Evolutionary conservation across 306 rosid species (phyloP).

Genomic region (Cicer bijugum): DNA sequence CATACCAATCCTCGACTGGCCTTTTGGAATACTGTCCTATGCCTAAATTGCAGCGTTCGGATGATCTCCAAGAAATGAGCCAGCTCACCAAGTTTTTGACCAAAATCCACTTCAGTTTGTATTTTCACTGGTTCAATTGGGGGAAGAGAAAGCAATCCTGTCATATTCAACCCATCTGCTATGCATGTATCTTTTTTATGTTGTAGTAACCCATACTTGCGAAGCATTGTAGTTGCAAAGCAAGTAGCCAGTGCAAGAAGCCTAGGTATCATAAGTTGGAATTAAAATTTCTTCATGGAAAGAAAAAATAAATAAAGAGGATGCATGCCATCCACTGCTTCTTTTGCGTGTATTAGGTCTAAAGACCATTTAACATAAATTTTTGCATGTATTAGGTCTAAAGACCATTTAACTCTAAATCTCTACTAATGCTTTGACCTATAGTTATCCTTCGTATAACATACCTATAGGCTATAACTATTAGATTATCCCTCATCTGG

Average conservation of each 20-base stretch:
- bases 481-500: background rate
- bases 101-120: slow-evolving; percentile 56
- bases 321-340: slow-evolving; percentile 17
- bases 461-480: background rate
- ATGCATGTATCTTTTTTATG: slow-evolving; percentile 52
- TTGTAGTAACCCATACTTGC: slow-evolving; percentile 72
- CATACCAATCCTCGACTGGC: slow-evolving; percentile 77
- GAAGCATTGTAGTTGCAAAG: slow-evolving; percentile 90
- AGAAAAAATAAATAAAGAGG: background rate
- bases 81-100: slow-evolving; percentile 80
- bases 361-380: background rate
- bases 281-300: background rate
- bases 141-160: slow-evolving; percentile 61
- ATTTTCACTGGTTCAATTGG: slow-evolving; percentile 55
- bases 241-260: slow-evolving; percentile 79
- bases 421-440: background rate
- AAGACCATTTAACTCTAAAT: background rate
- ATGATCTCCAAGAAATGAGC: slow-evolving; percentile 90
- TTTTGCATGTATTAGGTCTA: background rate
- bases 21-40: slow-evolving; percentile 72
- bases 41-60: slow-evolving; percentile 78
- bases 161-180: slow-evolving; percentile 48
- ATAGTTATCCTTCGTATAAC: background rate
- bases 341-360: background rate
- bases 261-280: slow-evolving; percentile 56